These are phyloP conservation scores for Dothistroma septosporum DNA, from an alignment of 2,329 filamentous ascomycete genomes.

Conservation along the genomic window DNA sequence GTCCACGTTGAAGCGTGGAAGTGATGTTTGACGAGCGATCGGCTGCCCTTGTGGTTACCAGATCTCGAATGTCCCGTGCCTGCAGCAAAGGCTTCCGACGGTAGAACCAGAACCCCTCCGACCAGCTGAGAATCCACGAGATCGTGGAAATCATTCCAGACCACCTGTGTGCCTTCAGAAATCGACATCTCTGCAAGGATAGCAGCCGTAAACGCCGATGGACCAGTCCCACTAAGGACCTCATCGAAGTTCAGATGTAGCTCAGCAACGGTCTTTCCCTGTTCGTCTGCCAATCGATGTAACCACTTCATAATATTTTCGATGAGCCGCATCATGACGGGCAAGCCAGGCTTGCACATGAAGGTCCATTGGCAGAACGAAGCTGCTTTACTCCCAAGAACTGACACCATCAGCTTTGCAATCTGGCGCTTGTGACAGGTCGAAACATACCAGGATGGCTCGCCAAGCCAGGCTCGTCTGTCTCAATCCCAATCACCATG, in stretches of 20 bases:
- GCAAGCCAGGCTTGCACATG: constrained; percentile 62
- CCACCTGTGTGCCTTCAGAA: constrained; percentile 44
- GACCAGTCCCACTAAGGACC: constrained; percentile 66
- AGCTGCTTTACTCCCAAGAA: constrained; percentile 62
- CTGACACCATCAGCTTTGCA: constrained; percentile 23
- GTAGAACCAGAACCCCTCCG: constrained; percentile 60
- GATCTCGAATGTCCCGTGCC: constrained; percentile 69
- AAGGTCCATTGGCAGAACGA: constrained; percentile 75
- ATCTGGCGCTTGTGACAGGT: no score
- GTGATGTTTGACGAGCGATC: constrained; percentile 67
- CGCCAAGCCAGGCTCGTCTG: constrained; percentile 62
- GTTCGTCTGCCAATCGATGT: constrained; percentile 53
- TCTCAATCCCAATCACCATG: constrained; percentile 66
- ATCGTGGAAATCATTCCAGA: constrained; percentile 62
- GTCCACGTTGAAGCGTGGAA: constrained; percentile 72
- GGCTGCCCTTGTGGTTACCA: constrained; percentile 61
- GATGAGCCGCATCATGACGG: constrained; percentile 64
- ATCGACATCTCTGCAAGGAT: constrained; percentile 61
- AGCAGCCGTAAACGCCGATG: constrained; percentile 63
- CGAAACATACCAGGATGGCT: constrained; percentile 46
- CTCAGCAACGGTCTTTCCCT: constrained; percentile 55
- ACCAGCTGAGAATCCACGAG: constrained; percentile 62
- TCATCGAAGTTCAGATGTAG: constrained; percentile 65
- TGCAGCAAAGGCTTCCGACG: constrained; percentile 67
- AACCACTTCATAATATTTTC: constrained; percentile 66